Evolutionary conservation across 2,329 filamentous ascomycete species (phyloP).

Genomic region (Orbilia ellipsospora): DNA sequence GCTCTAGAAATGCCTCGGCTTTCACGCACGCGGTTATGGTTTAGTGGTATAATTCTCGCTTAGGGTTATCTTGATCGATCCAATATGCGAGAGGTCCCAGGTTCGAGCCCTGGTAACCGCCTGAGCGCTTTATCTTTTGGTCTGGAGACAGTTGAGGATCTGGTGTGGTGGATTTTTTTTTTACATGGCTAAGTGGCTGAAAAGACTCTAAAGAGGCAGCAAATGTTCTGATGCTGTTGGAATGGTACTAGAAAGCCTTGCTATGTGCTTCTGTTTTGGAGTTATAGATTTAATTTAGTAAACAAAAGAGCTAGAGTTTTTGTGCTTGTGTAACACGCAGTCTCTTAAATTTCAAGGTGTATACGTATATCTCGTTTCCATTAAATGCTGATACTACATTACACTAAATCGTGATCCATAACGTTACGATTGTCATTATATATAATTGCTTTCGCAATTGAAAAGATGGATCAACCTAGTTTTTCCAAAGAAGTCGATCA

Average conservation of each 20-base stretch:
- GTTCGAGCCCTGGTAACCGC: conserved; percentile 56
- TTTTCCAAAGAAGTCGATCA: too few species aligned
- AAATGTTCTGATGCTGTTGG: too few species aligned
- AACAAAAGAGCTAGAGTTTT: background rate
- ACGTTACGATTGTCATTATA: too few species aligned
- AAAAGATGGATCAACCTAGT: too few species aligned
- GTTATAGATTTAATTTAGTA: conserved; percentile 1
- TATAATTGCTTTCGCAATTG: too few species aligned
- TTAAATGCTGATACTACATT: background rate
- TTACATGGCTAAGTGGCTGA: background rate
- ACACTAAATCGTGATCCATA: conserved; percentile 3
- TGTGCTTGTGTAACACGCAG: background rate
- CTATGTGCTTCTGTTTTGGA: background rate
- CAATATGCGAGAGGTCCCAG: conserved; percentile 56
- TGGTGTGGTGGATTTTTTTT: background rate
- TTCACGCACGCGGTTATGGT: conserved; percentile 53
- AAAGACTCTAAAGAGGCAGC: background rate
- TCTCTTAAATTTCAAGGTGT: background rate
- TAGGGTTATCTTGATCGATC: conserved; percentile 41
- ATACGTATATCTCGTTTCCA: background rate
- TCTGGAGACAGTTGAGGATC: too few species aligned
- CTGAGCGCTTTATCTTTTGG: conserved; percentile 41
- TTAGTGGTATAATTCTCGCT: conserved; percentile 57
- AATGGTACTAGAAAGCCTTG: too few species aligned
- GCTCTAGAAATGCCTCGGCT: conserved; percentile 10